phyloP scores from a whole-genome alignment of 352 stramenopile genomes.

The Globisporangium perplexum region DNA sequence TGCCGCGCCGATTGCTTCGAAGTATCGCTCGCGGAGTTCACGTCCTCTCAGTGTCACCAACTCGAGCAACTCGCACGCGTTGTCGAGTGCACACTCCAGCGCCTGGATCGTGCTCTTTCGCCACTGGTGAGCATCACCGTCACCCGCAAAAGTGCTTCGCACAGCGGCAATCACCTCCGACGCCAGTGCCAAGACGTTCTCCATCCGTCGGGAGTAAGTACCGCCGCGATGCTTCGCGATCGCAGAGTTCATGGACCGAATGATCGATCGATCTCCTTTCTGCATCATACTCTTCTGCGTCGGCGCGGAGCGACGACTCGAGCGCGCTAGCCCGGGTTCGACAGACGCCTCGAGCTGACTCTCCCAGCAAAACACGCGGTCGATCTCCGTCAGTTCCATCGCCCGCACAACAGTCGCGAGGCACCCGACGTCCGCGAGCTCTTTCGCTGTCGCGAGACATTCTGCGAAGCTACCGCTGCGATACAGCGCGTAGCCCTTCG shows the following conservation, averaged over 20 bases:
- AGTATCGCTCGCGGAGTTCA: conserved; percentile 23
- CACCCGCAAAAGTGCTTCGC: conserved; percentile 16
- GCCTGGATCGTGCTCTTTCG: conserved; percentile 19
- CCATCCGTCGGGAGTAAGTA: conserved; percentile 7
- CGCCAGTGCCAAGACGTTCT: conserved; percentile 22
- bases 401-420: conserved; percentile 34
- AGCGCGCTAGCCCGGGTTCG: conserved; percentile 39
- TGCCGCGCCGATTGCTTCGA: conserved; percentile 27
- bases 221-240: conserved; percentile 8
- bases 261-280: conserved; percentile 26
- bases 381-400: conserved; percentile 27
- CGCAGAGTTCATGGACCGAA: conserved; percentile 41
- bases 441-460: conserved; percentile 30
- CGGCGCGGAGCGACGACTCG: conserved; percentile 28
- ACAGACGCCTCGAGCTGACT: conserved; percentile 23
- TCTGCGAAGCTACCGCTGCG: conserved; percentile 23
- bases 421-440: conserved; percentile 35
- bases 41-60: conserved; percentile 2
- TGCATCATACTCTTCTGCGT: conserved; percentile 22
- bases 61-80: conserved; percentile 6
- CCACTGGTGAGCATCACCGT: conserved; percentile 18
- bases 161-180: conserved; percentile 35
- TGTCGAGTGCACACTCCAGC: conserved; percentile 18
- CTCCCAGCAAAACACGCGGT: conserved; percentile 49
- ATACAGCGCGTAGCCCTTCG: conserved; percentile 49